These are phyloP conservation scores for Cladosporium sp. DNA, from an alignment of 2,329 filamentous ascomycete species.

Conservation along the genomic window DNA sequence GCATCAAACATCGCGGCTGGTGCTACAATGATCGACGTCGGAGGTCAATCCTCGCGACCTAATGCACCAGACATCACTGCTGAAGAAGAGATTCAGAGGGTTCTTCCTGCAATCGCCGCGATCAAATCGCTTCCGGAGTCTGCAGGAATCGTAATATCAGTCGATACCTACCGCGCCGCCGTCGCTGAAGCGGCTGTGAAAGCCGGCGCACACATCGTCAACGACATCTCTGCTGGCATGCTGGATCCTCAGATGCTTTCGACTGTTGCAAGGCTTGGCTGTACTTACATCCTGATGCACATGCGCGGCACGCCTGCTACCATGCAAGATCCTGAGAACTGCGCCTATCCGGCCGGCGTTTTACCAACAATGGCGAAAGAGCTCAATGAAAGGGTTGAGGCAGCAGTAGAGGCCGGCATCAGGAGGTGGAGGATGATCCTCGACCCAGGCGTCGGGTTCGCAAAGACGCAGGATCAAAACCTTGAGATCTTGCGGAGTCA, in stretches of 20 bases:
- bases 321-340: slow-evolving; percentile 59
- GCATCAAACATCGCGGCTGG: slow-evolving; percentile 58
- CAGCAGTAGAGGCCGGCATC: slow-evolving; percentile 75
- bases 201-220: slow-evolving; percentile 85
- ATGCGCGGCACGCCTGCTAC: slow-evolving; percentile 83
- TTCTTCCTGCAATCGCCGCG: slow-evolving; percentile 70
- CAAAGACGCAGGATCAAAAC: slow-evolving; percentile 77
- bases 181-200: slow-evolving; percentile 72
- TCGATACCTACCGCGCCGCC: slow-evolving; percentile 85
- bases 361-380: slow-evolving; percentile 60
- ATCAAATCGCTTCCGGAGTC: slow-evolving; percentile 63
- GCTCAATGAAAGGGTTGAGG: slow-evolving; percentile 62
- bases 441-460: slow-evolving; percentile 90
- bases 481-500: slow-evolving; percentile 58
- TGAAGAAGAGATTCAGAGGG: slow-evolving; percentile 68
- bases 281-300: slow-evolving; percentile 82
- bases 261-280: slow-evolving; percentile 69
- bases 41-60: slow-evolving; percentile 87
- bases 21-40: slow-evolving; percentile 82
- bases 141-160: slow-evolving; percentile 63
- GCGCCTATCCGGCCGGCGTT: slow-evolving; percentile 60
- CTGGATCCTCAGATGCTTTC: slow-evolving; percentile 77
- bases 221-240: slow-evolving; percentile 81
- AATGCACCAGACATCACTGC: slow-evolving; percentile 61
- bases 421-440: slow-evolving; percentile 90